Base-by-base conservation (phyloP, 2,329 filamentous ascomycete species). In the Leptosphaerulina australis region DNA sequence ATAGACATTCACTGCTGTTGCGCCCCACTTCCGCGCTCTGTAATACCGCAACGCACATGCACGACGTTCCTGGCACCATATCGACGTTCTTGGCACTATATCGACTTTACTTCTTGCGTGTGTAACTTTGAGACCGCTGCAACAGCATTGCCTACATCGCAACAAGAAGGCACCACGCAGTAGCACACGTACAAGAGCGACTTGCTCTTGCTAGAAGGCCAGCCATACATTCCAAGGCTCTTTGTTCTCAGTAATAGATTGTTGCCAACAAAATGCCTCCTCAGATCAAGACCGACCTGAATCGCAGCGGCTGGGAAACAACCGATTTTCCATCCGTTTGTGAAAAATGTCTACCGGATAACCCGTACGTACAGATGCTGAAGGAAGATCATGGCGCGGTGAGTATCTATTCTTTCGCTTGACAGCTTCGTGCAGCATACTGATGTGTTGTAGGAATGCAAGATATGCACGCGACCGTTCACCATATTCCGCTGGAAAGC, bases 291-390 rank as follows among this genome's bases (percentile, higher is more conserved):
- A 89, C 95, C 72, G 92, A 97, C 71, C 82, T 97, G 36, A 97
- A 97, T 77, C 85, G 94, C 44, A 94, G 91, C 14, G 94, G 94
- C 52, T 97, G 92, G 91, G 94, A 99, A 76, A 88, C 91, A 24
- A 94, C 90, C 38, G 90, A 94, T 74, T 91, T 94, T 67, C 90
- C 90, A 7, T 92, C 88, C 2, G 88, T 94, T 25, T 94, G 84
- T 79, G 94, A 99, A 76, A 91, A 87, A 69, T 99, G 94, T 72
- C 83, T 99, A 2, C 92, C 93, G 12, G 92, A 96, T 55, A 97
- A 97, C 66, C 93, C 93, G 2, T 99, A 96, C 68, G 94, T 99
- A 33, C 94, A 97, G 76, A 97, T 99, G 92, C 81, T 99, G 53
- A 99, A 99, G 76, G 91, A 97, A 70, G 93, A 99, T 73, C 87